Base-by-base conservation (phyloP, 2,329 filamentous ascomycete species). In the Daldinia sp. region DNA sequence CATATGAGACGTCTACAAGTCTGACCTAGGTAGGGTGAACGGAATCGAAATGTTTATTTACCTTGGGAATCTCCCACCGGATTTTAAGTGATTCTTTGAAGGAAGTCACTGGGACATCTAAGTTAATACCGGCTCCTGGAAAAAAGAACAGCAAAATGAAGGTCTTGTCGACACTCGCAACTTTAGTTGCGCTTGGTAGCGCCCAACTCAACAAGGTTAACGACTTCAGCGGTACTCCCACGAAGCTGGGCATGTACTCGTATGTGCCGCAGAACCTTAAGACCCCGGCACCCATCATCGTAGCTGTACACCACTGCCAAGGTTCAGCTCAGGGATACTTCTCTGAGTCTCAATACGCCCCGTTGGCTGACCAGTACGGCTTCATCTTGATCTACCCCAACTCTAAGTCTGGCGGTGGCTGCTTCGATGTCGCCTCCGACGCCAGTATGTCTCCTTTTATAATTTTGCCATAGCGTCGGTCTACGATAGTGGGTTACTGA, bases 341-440 rank as follows among this genome's bases (percentile, higher is more conserved):
- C 70, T 76, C 71, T 17, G 79, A 79, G 60, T 82, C 80, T 0
- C 80, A 82, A 1, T 88, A 86, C 72, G 81, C 82, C 27, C 76
- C 75, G 1, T 77, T 84, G 11, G 83, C 86, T 11, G 84, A 87
- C 63, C 74, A 76, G 25, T 78, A 84, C 50, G 85, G 84, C 35
- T 87, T 84, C 74, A 86, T 89, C 56, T 73, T 80, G 15, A 80
- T 83, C 64, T 83, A 80, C 63, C 81, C 82, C 1, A 77, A 77
- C 68, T 80, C 76, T 4, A 77, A 70, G 50, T 78, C 75, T 57
- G 71, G 70, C 11, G 79, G 77, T 35, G 79, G 73, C 41, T 89
- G 86, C 76, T 89, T 85, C 81, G 86, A 89, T 67, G 86, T 88
- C 4, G 81, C 83, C 4, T 85, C 82, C 8, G 78, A 78, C 35